A percentile compares a stretch with the other conserved stretches of the same genome.
phyloP scores from a whole-genome alignment of 2,329 filamentous ascomycete genomes.

The Akanthomyces uredinophilus region DNA sequence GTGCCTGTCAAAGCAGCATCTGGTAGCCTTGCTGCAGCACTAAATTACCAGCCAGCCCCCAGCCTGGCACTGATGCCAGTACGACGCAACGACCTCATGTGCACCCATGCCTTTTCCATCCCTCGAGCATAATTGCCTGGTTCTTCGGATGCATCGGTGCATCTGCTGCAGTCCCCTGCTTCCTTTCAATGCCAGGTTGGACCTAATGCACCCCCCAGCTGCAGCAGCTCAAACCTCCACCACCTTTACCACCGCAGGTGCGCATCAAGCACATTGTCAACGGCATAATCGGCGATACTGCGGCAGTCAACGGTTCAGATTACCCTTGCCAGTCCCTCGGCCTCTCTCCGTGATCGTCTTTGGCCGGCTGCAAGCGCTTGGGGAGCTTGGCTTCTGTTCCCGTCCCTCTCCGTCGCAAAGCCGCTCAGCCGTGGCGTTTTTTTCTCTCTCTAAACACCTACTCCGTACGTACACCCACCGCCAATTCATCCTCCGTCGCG shows the following conservation, averaged over 20 bases:
- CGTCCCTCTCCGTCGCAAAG: slow-evolving; percentile 8
- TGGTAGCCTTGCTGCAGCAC: not conserved
- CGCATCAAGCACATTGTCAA: not conserved
- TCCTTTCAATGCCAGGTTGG: no score
- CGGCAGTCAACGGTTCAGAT: slow-evolving; percentile 9
- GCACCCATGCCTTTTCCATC: not conserved
- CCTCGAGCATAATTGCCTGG: not conserved
- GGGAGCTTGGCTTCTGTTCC: not conserved
- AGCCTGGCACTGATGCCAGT: not conserved
- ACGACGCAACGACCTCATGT: not conserved
- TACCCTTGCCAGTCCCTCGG: slow-evolving; percentile 12
- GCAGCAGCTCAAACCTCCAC: not conserved
- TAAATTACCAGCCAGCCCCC: no score
- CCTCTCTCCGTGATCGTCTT: slow-evolving; percentile 7
- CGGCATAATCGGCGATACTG: slow-evolving; percentile 9
- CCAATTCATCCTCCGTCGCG: not conserved
- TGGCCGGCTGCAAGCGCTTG: not conserved
- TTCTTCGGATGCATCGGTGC: not conserved
- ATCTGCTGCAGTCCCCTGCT: not conserved
- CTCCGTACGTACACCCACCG: not conserved
- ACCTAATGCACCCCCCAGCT: not conserved
- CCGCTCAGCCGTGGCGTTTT: slow-evolving; percentile 9
- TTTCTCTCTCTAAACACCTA: not conserved
- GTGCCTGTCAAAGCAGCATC: not conserved
- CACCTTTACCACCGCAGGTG: not conserved